Percentiles rank a stretch among this genome's conserved stretches.
phyloP scores from a whole-genome alignment of 176 grass and related monocot genomes.

The Raddia guianensis region DNA sequence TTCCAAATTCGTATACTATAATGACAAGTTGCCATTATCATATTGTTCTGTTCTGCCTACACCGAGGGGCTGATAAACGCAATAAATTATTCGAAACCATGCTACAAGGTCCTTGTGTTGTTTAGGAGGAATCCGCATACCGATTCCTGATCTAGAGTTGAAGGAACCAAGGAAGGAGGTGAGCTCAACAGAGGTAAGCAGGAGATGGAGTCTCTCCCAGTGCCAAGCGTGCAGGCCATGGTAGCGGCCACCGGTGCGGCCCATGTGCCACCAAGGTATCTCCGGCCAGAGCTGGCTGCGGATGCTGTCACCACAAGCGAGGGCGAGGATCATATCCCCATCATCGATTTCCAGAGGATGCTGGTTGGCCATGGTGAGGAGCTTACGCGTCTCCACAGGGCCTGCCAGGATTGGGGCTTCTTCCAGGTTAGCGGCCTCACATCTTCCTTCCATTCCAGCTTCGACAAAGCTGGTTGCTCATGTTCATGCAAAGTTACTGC shows the following conservation, averaged over 20 bases:
- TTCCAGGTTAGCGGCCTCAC: constrained; percentile 43
- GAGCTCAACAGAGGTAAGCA: background rate
- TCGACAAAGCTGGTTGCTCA: background rate
- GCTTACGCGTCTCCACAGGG: constrained; percentile 34
- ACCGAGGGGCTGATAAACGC: background rate
- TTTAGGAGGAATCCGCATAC: background rate
- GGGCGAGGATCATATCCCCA: constrained; percentile 15
- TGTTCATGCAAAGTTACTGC: background rate
- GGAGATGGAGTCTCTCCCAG: constrained; percentile 46
- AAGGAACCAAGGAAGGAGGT: background rate
- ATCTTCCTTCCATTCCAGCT: background rate
- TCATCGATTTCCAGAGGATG: constrained; percentile 34
- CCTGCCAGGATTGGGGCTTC: constrained; percentile 67
- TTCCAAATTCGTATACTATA: background rate
- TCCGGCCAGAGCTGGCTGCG: too few species aligned
- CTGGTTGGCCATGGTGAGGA: background rate
- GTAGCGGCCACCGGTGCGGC: background rate
- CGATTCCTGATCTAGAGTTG: background rate
- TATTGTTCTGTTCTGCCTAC: background rate
- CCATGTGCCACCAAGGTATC: too few species aligned
- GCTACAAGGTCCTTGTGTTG: too few species aligned
- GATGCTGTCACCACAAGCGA: too few species aligned
- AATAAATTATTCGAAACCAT: background rate
- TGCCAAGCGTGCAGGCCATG: constrained; percentile 49
- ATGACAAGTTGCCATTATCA: background rate